Base-by-base conservation (phyloP, 148 eudicot genomes). In the Vaccinium darrowii region DNA sequence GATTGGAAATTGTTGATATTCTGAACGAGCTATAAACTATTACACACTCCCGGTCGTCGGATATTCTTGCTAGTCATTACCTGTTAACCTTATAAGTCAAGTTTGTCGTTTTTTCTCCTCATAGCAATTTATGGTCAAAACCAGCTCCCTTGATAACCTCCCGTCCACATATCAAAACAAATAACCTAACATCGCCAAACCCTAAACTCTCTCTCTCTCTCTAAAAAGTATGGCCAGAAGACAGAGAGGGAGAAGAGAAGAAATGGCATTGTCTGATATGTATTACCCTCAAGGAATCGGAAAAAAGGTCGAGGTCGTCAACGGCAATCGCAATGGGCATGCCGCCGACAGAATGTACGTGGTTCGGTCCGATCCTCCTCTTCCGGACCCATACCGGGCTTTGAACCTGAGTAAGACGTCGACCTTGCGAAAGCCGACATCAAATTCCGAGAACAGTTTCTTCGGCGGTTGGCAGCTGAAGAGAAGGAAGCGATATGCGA, bases 61-160 rank as follows among this genome's bases (percentile, higher is more conserved):
- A 39, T 39, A 39, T 39, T 39, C 43, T 5, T 39, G 43, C 43
- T 39, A 39, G 43, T 39, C 43, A 36, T 36, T 36, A 36, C 1
- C 39, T 36, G 39, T 36, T 36, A 39, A 39, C 43, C 5, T 5
- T 8, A 62, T 62, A 21, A 62, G 27, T n/a, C 69, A 62, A 7
- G 1, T 21, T 62, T 62, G 27, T 62, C n/a, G 43, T 39, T 39
- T 39, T 39, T 39, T 39, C 43, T 39, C 43, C 43, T 39, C 43
- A 0, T 39, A 47, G 5, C 27, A 21, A 21, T 19, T 10, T 75
- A 12, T 39, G 78, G 33, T 76, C 79, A 23, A 76, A 76, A 76
- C 27, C 27, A 50, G 30, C 56, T 76, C 56, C 79, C 79, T 76
- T 76, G 12, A 3, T 76, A 50, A 47, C 56, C 79, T 76, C 79